Base-by-base conservation (phyloP, 1,284 basidiomycete species). In the Heliocybe sulcata region DNA sequence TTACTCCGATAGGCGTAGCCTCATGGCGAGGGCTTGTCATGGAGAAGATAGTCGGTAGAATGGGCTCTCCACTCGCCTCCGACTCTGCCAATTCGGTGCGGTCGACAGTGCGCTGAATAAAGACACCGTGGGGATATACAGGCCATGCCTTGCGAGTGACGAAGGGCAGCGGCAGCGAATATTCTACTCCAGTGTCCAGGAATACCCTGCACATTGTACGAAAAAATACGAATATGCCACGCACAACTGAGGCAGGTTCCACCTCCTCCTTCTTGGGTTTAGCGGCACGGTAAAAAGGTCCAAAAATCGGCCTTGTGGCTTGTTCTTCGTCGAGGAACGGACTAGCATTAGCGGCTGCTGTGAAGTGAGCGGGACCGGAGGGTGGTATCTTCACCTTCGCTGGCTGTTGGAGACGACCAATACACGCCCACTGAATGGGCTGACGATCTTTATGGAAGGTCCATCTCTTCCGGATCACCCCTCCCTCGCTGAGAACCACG, bases 131-230 rank as follows among this genome's bases (percentile, higher is more conserved):
- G 1, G 87, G 87, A 56, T 76, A 76, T 4, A 92, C 70, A 0
- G 92, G 80, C 90, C 91, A 94, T 1, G 87, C 90, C 55, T 74
- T 77, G 20, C 85, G 79, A 3, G 94, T 84, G 52, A 85, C 76
- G 66, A 94, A 94, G 0, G 93, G 93, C 0, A 95, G 70, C n/a
- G 87, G 80, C 60, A 93, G 84, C 0, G 84, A 86, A 63, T 87
- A 85, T 62, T 91, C 85, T 35, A 82, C 69, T 1, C 93, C 93
- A 54, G 87, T 85, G 54, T 80, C 73, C 53, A 88, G 76, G 64
- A 85, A 91, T 47, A 94, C 81, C 63, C 83, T 85, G 45, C 84
- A 87, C 27, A 86, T 79, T 61, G 81, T 85, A 38, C 87, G 79
- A 20, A 94, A 72, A 64, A 95, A 91, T 42, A 96, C 76, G 64